phyloP scores from a whole-genome alignment of 352 stramenopile genomes.

The Phytophthora tentaculata region DNA sequence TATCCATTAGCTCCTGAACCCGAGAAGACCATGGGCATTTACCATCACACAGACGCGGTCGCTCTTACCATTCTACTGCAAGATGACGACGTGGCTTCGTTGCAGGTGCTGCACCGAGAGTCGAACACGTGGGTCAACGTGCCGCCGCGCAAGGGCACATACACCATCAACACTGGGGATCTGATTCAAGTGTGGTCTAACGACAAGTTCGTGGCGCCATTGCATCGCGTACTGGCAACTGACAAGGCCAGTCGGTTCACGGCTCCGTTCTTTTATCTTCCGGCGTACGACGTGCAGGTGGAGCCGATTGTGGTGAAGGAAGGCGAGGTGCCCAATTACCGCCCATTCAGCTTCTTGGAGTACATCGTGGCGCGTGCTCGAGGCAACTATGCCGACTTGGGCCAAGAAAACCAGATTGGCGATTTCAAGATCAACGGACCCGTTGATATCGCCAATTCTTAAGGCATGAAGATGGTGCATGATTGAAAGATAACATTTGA shows the following conservation, averaged over 20 bases:
- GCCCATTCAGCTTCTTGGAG: slow-evolving; percentile 88
- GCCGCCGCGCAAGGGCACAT: slow-evolving; percentile 38
- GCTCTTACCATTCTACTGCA: slow-evolving; percentile 71
- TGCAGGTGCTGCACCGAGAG: slow-evolving; percentile 61
- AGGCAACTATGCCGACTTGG: slow-evolving; percentile 91
- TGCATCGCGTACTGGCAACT: slow-evolving; percentile 60
- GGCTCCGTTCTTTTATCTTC: slow-evolving; percentile 74
- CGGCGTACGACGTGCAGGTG: slow-evolving; percentile 68
- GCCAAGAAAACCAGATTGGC: slow-evolving; percentile 70
- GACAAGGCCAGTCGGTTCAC: slow-evolving; percentile 50
- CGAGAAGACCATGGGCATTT: slow-evolving; percentile 57
- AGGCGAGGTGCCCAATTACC: slow-evolving; percentile 60
- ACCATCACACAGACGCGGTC: slow-evolving; percentile 69
- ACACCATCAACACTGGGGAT: slow-evolving; percentile 73
- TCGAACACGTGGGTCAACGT: slow-evolving; percentile 60
- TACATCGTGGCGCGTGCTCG: slow-evolving; percentile 89
- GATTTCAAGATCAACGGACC: slow-evolving; percentile 26
- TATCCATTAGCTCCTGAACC: slow-evolving; percentile 78
- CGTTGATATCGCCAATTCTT: slow-evolving; percentile 21
- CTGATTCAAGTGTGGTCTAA: slow-evolving; percentile 71
- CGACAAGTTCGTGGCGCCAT: slow-evolving; percentile 52
- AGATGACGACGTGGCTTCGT: slow-evolving; percentile 62
- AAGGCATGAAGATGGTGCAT: slow-evolving; percentile 8
- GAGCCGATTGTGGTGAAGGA: slow-evolving; percentile 63
- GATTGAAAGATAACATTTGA: too few species aligned